Percentiles rank a stretch among this genome's conserved stretches.
phyloP scores from a whole-genome alignment of 2,329 filamentous ascomycete genomes.

The Colletotrichum abscissum region DNA sequence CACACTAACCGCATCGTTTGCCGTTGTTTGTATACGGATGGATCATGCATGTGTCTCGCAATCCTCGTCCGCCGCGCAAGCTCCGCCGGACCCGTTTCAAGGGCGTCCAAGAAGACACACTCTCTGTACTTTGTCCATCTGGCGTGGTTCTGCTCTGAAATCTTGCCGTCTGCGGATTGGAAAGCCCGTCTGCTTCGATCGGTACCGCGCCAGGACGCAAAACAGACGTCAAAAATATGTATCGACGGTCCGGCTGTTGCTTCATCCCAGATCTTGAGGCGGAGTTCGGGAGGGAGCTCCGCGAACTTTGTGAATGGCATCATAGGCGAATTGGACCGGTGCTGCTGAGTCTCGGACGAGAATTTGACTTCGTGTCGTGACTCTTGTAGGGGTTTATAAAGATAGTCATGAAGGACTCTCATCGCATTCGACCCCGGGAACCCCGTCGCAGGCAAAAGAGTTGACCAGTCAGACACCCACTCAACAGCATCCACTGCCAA shows the following conservation, averaged over 20 bases:
- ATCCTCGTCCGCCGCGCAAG: conserved; percentile 1
- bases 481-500: neutral
- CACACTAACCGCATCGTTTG: conserved; percentile 28
- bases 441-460: neutral
- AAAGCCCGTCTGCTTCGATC: conserved; percentile 19
- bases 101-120: conserved; percentile 26
- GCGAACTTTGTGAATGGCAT: conserved; percentile 22
- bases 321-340: conserved; percentile 41
- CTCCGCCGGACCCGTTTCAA: conserved; percentile 13
- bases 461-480: neutral
- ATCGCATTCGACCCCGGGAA: neutral
- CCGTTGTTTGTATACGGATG: conserved; percentile 14
- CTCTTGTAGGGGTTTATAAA: neutral
- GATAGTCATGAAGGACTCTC: neutral
- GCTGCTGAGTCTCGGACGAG: neutral
- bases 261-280: conserved; percentile 31
- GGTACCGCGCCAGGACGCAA: conserved; percentile 37
- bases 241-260: conserved; percentile 38
- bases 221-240: conserved; percentile 44
- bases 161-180: neutral
- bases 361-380: neutral
- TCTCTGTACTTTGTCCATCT: conserved; percentile 26
- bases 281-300: conserved; percentile 29
- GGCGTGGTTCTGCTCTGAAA: neutral
- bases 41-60: conserved; percentile 17